Conservation (phyloP, 164 flowering plant genomes). For the Piper betle region DNA sequence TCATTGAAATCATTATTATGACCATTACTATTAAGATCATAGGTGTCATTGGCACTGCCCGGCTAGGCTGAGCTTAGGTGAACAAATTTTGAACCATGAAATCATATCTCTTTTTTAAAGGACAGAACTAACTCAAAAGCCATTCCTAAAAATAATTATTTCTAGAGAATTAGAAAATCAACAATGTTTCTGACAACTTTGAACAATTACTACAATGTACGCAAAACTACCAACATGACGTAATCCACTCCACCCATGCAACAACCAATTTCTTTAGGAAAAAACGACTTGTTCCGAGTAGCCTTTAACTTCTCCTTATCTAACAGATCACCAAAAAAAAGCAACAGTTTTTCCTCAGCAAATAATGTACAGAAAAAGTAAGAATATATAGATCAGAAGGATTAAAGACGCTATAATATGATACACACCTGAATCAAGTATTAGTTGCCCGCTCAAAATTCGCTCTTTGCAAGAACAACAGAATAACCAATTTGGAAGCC, state of each 20-base stretch:
- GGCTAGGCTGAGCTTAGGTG: no score
- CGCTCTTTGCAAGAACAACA: slow-evolving; percentile 28
- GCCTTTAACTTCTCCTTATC: slow-evolving; percentile 12
- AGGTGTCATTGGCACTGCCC: no score
- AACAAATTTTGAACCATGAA: no score
- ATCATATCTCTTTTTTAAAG: no score
- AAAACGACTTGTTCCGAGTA: slow-evolving; percentile 4
- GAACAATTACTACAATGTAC: no score
- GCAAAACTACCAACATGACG: slow-evolving; percentile 54
- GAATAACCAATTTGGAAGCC: slow-evolving; percentile 67
- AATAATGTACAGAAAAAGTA: not conserved
- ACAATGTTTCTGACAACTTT: no score
- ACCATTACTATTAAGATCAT: no score
- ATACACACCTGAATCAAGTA: slow-evolving; percentile 15
- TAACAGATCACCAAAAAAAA: slow-evolving; percentile 12
- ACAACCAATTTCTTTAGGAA: slow-evolving; percentile 14
- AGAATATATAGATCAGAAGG: not conserved
- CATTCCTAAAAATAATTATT: no score
- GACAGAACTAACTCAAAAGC: no score
- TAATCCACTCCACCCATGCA: slow-evolving; percentile 73
- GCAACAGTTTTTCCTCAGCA: not conserved
- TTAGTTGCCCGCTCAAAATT: slow-evolving; percentile 9
- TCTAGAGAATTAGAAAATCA: no score
- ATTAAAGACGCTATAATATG: not conserved
- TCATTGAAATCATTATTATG: no score